phyloP scores from a whole-genome alignment of 192 early-diverging fungal species.

The Coemansia sp. region DNA sequence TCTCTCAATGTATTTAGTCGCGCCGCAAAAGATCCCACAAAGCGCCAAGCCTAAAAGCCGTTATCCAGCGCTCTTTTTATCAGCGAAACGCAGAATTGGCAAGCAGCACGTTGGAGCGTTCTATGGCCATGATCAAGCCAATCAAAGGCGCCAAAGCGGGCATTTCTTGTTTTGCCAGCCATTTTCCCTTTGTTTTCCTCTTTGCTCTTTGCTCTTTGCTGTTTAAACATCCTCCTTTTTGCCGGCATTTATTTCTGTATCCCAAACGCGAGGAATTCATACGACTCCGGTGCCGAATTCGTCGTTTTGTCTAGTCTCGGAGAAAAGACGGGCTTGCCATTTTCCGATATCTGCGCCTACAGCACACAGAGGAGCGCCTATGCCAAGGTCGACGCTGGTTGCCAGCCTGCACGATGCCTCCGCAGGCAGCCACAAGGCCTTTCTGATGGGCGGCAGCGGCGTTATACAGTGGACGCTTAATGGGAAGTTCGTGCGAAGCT shows the following conservation, averaged over 20 bases:
- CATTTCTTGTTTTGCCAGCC: not conserved
- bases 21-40: too few relatives aligned
- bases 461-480: conserved; percentile 30
- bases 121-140: not conserved
- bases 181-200: too few relatives aligned
- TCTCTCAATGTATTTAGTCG: too few relatives aligned
- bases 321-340: too few relatives aligned
- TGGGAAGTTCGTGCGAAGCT: conserved; percentile 36
- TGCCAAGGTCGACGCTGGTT: conserved; percentile 7
- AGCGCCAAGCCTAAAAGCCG: too few relatives aligned
- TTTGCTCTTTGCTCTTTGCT: too few relatives aligned
- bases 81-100: not conserved
- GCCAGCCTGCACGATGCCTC: conserved; percentile 27
- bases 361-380: not conserved
- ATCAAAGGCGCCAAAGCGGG: too few relatives aligned
- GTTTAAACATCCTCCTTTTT: too few relatives aligned
- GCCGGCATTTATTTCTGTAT: not conserved
- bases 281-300: not conserved
- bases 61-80: conserved; percentile 3
- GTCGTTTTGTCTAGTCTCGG: not conserved
- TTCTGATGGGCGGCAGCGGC: not conserved
- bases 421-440: conserved; percentile 28
- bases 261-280: not conserved
- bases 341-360: too few relatives aligned
- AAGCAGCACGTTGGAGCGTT: not conserved